These are phyloP conservation scores for rapeseed (Brassica napus) DNA, from an alignment of 345 rosid species.

Conservation along the genomic window Da-Ae NC_063439.1:7774501-7775000, in stretches of 20 bases:
- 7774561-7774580: constrained; percentile 96
- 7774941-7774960: constrained; percentile 52
- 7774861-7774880: constrained; percentile 38
- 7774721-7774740: constrained; percentile 83
- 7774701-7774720: neutral
- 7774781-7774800: constrained; percentile 84
- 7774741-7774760: constrained; percentile 83
- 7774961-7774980: constrained; percentile 59
- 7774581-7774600: constrained; percentile 97
- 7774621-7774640: constrained; percentile 75
- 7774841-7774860: constrained; percentile 72
- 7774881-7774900: constrained; percentile 50
- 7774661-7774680: neutral
- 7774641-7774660: neutral
- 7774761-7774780: constrained; percentile 93
- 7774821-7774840: constrained; percentile 89
- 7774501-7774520: constrained; percentile 51
- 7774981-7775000: constrained; percentile 90
- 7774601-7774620: constrained; percentile 78
- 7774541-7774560: constrained; percentile 90
- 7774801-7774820: constrained; percentile 97
- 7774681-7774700: neutral
- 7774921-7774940: constrained; percentile 42
- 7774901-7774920: constrained; percentile 53
- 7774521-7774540: constrained; percentile 99